phyloP scores from a whole-genome alignment of 768 basidiomycete genomes.

The Dendrothele bispora region DNA sequence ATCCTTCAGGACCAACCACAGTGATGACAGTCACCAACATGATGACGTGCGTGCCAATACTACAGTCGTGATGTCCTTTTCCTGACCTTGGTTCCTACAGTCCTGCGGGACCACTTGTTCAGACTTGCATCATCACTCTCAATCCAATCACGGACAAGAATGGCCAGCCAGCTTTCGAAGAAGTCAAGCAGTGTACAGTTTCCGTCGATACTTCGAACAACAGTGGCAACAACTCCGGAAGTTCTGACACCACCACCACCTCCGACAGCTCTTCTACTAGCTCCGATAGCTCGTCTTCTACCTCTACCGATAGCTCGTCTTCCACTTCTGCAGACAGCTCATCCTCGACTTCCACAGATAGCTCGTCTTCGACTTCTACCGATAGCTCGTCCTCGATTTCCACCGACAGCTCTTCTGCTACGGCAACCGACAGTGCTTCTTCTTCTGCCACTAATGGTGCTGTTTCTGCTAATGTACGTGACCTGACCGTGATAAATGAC shows the following conservation, averaged over 20 bases:
- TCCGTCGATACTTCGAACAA: constrained; percentile 20
- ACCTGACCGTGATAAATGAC: constrained; percentile 10
- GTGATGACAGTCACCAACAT: constrained; percentile 44
- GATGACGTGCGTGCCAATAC: constrained; percentile 42
- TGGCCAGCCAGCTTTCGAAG: constrained; percentile 49
- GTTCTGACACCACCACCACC: constrained; percentile 6
- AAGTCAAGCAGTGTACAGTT: constrained; percentile 54
- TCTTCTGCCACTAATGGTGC: neutral
- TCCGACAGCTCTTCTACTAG: constrained; percentile 3
- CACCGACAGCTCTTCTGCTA: constrained; percentile 3
- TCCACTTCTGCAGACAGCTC: constrained; percentile 62
- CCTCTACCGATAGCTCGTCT: constrained; percentile 66
- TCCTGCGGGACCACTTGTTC: constrained; percentile 47
- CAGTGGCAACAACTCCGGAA: constrained; percentile 7
- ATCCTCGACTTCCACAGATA: constrained; percentile 35
- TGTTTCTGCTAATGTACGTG: constrained; percentile 2
- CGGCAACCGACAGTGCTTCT: constrained; percentile 10
- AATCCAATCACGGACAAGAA: constrained; percentile 51
- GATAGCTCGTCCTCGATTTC: constrained; percentile 17
- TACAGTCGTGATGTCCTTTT: constrained; percentile 4
- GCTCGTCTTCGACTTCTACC: constrained; percentile 8
- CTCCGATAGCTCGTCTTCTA: constrained; percentile 10
- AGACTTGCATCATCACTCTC: constrained; percentile 60
- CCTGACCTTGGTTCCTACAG: constrained; percentile 30
- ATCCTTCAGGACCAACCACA: constrained; percentile 27